phyloP scores from a whole-genome alignment of 2,329 filamentous ascomycete species.

The Zymoseptoria tritici region DNA sequence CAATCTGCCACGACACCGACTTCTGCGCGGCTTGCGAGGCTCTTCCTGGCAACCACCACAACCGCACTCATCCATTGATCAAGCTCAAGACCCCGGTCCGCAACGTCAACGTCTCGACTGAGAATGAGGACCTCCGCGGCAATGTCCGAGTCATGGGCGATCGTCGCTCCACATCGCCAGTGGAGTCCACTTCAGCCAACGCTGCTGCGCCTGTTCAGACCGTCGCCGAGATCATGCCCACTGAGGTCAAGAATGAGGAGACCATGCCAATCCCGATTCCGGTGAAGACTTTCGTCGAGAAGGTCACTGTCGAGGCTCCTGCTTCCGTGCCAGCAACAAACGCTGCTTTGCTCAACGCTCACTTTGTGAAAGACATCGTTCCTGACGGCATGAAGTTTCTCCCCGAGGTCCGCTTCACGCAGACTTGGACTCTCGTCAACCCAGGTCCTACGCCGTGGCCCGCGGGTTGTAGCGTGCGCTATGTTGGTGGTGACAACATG shows the following conservation, averaged over 20 bases:
- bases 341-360: slow-evolving; percentile 47
- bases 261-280: slow-evolving; percentile 17
- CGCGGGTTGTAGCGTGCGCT: slow-evolving; percentile 79
- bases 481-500: slow-evolving; percentile 94
- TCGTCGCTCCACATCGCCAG: slow-evolving; percentile 23
- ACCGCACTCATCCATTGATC: slow-evolving; percentile 92
- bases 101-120: slow-evolving; percentile 77
- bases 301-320: slow-evolving; percentile 21
- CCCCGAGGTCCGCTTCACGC: slow-evolving; percentile 68
- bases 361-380: slow-evolving; percentile 72
- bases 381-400: slow-evolving; percentile 66
- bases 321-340: slow-evolving; percentile 8
- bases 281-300: slow-evolving; percentile 25
- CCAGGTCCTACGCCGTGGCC: slow-evolving; percentile 75
- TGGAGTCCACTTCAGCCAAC: slow-evolving; percentile 31
- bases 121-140: slow-evolving; percentile 66
- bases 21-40: slow-evolving; percentile 95
- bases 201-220: slow-evolving; percentile 61
- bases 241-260: slow-evolving; percentile 22
- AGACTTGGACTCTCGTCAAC: slow-evolving; percentile 89
- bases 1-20: slow-evolving; percentile 88
- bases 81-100: slow-evolving; percentile 93
- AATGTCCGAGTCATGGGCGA: slow-evolving; percentile 70
- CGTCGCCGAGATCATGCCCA: slow-evolving; percentile 62
- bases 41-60: slow-evolving; percentile 74